Percentiles rank a stretch among this genome's conserved stretches.
phyloP scores from a whole-genome alignment of 192 early-diverging fungal species.

The Dissophora globulifera region DNA sequence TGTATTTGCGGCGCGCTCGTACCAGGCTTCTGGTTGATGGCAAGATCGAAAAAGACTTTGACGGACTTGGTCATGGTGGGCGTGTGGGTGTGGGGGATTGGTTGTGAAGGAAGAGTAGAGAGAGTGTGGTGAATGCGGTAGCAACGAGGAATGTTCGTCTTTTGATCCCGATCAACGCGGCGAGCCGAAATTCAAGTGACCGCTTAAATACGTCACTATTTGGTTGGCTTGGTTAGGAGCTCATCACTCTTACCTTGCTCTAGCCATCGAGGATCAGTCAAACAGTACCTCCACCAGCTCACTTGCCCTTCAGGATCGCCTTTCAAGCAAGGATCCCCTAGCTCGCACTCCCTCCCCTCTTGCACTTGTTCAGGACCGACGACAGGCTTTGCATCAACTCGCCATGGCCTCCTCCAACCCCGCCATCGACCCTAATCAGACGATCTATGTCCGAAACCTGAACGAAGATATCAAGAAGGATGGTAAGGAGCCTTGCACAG shows the following conservation, averaged over 20 bases:
- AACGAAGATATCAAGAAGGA: constrained; percentile 77
- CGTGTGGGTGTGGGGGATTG: background rate
- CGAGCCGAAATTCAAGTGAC: no score
- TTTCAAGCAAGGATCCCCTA: no score
- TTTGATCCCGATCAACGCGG: constrained; percentile 1
- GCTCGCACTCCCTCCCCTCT: no score
- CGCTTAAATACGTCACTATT: no score
- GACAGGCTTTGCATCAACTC: background rate
- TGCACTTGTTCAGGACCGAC: background rate
- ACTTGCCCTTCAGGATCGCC: no score
- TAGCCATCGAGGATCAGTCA: no score
- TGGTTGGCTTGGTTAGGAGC: no score
- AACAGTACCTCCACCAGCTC: no score
- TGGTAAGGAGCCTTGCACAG: constrained; percentile 70
- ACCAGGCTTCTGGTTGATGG: constrained; percentile 67
- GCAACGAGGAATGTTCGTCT: background rate
- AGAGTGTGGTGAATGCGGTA: no score
- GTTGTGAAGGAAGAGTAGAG: background rate
- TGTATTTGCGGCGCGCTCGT: background rate
- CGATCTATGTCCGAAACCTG: constrained; percentile 85
- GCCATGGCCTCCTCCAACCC: constrained; percentile 34
- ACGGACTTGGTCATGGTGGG: constrained; percentile 62
- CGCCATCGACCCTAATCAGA: constrained; percentile 75
- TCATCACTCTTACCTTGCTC: no score
- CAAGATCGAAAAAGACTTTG: constrained; percentile 80